Evolutionary conservation across 2,329 filamentous ascomycete genomes (phyloP), one percentile per base, ranked within the genome.

Genomic region (Furcasterigmium sp.): DNA sequence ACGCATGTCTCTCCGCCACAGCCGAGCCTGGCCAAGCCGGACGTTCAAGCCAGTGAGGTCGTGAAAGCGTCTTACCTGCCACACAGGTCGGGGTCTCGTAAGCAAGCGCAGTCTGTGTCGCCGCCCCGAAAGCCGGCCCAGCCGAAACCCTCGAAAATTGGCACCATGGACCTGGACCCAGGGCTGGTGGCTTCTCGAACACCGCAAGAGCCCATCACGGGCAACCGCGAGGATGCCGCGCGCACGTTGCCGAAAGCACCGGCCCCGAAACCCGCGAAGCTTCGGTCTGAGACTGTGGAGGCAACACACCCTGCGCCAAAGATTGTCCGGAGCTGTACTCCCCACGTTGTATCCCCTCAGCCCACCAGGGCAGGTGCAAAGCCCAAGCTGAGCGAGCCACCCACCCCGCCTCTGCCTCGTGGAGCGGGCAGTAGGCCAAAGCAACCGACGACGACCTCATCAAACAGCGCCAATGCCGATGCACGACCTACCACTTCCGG

Each of bases 401-500:
- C 68, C 1, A 61, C 62, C 14, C 65, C 64, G 2, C 64, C 64
- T 3, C 56, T 64, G 34, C 61, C 61, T 9, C 53, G 63, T 3
- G 59, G 57, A 4, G 14, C 41, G 5, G 37, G 39, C n/a, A n/a
- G n/a, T n/a, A n/a, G n/a, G n/a, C n/a, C n/a, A n/a, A n/a, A n/a
- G n/a, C n/a, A n/a, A n/a, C n/a, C n/a, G n/a, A n/a, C n/a, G n/a
- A n/a, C n/a, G n/a, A n/a, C n/a, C n/a, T n/a, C n/a, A n/a, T n/a
- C n/a, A 11, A 26, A 26, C 23, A 26, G 32, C 50, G 40, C 23
- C 21, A 26, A 15, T 15, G 17, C 45, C 38, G 39, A 50, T 41
- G n/a, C 50, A 46, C 10, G 50, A 46, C 43, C 46, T 19, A 44
- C 44, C 41, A 39, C 56, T 30, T 19, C 50, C 21, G 41, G 49